Evolutionary conservation across 176 grass and related monocot genomes (phyloP), one percentile per base, ranked within the genome.

Genomic region (Guadua angustifolia): DNA sequence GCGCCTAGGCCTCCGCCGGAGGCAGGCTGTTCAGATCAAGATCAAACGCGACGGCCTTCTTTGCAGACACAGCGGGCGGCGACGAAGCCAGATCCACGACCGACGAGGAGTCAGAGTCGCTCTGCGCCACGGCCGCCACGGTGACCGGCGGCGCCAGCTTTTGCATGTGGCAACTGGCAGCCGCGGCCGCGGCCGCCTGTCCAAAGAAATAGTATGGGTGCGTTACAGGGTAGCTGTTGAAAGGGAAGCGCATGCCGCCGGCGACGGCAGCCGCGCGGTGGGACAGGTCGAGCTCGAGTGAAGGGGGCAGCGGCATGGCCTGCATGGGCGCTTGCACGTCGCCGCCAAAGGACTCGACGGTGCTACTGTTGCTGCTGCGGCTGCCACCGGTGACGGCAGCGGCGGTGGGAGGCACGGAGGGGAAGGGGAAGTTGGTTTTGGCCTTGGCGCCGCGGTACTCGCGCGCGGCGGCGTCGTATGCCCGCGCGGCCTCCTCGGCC

Each of bases 391-490:
- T 63, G 10, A 46, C 29, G 1, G 77, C 76, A 1, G n/a, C 35
- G 21, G 61, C 53, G 13, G 47, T 3, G 14, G 38, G 46, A 4
- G 71, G 16, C 44, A 11, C 4, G 51, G 60, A 11, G 0, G 85
- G 59, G 82, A 57, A 93, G 4, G 92, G 85, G 82, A 98, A 98
- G 83, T 98, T 98, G 61, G 95, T 93, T 79, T 98, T 98, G 56
- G 95, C 95, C 83, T 98, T 98, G 22, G 80, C 69, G 32, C 95
- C 95, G 25, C 93, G 95, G 82, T 93, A 95, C 24, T 89, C 91
- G 57, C 93, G 95, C 16, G 95, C 95, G 36, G 93, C 95, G 21
- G 79, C 69, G 80, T 98, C 93, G 82, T 98, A 98, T 1, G 95
- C 95, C 0, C 85, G 82, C 5, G 93, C 95, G 2, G 93, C 95